Percentiles rank a stretch among this genome's conserved stretches.
Evolutionary conservation across 768 basidiomycete species (phyloP).

Genomic region (Tylopilus vinaceipallidus): DNA sequence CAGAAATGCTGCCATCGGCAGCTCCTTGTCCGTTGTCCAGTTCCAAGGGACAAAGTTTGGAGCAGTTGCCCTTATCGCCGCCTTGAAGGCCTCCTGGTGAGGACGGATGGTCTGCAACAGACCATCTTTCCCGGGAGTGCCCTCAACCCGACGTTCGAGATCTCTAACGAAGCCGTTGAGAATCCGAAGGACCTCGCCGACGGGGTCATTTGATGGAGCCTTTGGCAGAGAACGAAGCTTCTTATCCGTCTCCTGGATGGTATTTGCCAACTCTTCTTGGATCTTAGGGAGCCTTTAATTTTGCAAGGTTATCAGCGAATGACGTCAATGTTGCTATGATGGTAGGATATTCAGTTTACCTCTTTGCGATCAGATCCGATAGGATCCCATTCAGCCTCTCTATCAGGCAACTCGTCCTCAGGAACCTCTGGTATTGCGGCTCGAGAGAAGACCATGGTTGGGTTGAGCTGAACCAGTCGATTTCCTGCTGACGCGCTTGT

Average conservation of each 20-base stretch:
- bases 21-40: slow-evolving; percentile 3
- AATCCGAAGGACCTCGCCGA: slow-evolving; percentile 52
- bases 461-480: slow-evolving; percentile 52
- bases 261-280: slow-evolving; percentile 51
- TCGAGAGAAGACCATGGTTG: slow-evolving; percentile 58
- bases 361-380: slow-evolving; percentile 58
- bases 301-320: neutral
- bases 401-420: slow-evolving; percentile 57
- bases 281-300: slow-evolving; percentile 57
- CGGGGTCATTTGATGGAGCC: slow-evolving; percentile 53
- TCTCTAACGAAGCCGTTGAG: slow-evolving; percentile 48
- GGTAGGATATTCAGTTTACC: slow-evolving; percentile 36
- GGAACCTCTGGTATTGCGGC: slow-evolving; percentile 43
- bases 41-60: slow-evolving; percentile 58
- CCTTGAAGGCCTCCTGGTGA: slow-evolving; percentile 45
- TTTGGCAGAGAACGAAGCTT: slow-evolving; percentile 40
- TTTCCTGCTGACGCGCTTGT: slow-evolving; percentile 56
- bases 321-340: neutral
- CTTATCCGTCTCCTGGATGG: slow-evolving; percentile 40
- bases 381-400: slow-evolving; percentile 57
- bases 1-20: slow-evolving; percentile 32
- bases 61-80: slow-evolving; percentile 48
- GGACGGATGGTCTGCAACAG: slow-evolving; percentile 56
- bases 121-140: slow-evolving; percentile 50
- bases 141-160: slow-evolving; percentile 46